Conservation (phyloP, 768 basidiomycete species). For the Auricularia cornea region DNA sequence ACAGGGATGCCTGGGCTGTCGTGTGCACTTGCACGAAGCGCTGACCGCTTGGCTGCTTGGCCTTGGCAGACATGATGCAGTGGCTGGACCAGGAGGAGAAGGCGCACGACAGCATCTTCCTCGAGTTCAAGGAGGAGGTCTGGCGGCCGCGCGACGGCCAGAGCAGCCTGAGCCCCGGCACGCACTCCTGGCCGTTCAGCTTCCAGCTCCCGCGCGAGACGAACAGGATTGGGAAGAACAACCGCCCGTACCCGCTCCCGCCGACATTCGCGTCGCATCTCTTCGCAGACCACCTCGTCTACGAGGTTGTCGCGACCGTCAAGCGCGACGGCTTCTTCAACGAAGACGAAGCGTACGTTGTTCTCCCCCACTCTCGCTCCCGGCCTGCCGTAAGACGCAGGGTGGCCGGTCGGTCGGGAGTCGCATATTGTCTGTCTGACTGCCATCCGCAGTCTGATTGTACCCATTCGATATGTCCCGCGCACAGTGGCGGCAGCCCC, state of each 20-base stretch:
- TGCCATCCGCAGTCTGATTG: not conserved
- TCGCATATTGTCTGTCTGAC: too few relatives aligned
- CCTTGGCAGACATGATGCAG: not conserved
- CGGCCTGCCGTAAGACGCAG: too few relatives aligned
- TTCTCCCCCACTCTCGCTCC: too few relatives aligned
- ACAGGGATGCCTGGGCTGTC: not conserved
- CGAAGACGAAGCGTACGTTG: not conserved
- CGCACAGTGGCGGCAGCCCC: not conserved
- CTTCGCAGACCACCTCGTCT: not conserved
- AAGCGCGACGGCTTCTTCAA: not conserved
- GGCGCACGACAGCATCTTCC: not conserved
- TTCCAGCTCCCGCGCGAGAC: not conserved
- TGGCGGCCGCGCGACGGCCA: not conserved
- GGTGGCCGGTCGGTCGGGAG: too few relatives aligned
- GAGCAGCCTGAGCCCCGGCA: not conserved
- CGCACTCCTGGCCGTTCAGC: not conserved
- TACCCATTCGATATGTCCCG: not conserved
- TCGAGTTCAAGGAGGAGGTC: not conserved
- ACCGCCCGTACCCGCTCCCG: not conserved
- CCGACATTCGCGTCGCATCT: not conserved
- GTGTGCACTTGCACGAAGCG: not conserved
- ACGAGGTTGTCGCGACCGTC: not conserved
- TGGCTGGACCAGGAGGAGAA: not conserved
- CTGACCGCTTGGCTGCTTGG: not conserved
- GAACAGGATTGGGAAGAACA: not conserved